A percentile compares a stretch with the other conserved stretches of the same genome.
Conservation (phyloP, 371 early-diverging fungal genomes). For the Actinomortierella ambigua region DNA sequence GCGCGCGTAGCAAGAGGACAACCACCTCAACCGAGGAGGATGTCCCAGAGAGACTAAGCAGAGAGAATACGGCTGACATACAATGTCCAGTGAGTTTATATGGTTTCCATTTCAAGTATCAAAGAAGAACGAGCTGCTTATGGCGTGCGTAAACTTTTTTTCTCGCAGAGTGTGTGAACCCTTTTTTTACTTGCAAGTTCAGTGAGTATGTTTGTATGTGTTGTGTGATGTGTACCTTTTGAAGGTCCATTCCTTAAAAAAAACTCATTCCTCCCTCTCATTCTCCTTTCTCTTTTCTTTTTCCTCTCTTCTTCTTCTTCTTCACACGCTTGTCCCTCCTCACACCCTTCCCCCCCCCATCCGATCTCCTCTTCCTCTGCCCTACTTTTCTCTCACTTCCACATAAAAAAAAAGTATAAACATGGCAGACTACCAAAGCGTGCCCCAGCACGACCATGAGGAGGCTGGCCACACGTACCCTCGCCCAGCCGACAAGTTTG, state of each 20-base stretch:
- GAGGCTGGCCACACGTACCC: conserved; percentile 36
- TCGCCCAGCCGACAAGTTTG: conserved; percentile 8
- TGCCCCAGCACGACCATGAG: conserved; percentile 40
- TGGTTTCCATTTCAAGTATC: too few relatives aligned
- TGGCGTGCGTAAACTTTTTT: too few relatives aligned
- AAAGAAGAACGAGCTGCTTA: too few relatives aligned
- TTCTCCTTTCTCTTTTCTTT: not conserved
- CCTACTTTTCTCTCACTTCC: too few relatives aligned
- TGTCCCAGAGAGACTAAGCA: too few relatives aligned
- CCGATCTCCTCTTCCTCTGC: not conserved
- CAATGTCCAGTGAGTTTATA: too few relatives aligned
- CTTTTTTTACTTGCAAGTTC: not conserved
- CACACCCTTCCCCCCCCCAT: not conserved
- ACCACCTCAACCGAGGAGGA: too few relatives aligned
- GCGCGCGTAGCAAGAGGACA: too few relatives aligned
- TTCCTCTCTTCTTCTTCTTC: not conserved
- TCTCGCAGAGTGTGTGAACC: too few relatives aligned
- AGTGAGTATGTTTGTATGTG: not conserved
- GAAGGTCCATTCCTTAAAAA: not conserved
- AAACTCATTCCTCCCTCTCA: not conserved
- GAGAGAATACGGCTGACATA: too few relatives aligned
- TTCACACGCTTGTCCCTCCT: not conserved
- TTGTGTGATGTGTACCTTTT: too few relatives aligned
- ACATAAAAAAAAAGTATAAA: not conserved
- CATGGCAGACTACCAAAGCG: conserved; percentile 37